Conservation (phyloP, 441 rosid species). For the Euphorbia corollata region DNA sequence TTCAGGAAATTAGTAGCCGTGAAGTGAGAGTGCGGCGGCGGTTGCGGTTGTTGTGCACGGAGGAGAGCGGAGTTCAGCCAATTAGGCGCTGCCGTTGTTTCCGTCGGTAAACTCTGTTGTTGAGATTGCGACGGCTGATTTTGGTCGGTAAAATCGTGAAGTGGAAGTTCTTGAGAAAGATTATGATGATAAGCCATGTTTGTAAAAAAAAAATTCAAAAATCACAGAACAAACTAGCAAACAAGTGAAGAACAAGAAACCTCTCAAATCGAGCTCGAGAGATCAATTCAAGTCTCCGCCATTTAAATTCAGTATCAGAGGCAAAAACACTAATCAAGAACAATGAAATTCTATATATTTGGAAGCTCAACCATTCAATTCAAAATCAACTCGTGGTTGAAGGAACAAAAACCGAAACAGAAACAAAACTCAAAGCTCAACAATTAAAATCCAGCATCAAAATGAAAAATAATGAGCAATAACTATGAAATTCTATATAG, state of each 20-base stretch:
- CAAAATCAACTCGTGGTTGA: too few relatives aligned
- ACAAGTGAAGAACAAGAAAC: not conserved
- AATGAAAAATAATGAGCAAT: too few relatives aligned
- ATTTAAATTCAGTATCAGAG: not conserved
- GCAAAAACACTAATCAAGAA: too few relatives aligned
- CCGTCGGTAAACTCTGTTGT: conserved; percentile 29
- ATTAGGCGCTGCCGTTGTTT: conserved; percentile 44
- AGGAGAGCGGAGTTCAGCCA: conserved; percentile 90
- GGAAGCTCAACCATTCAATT: too few relatives aligned
- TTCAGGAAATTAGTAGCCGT: conserved; percentile 61
- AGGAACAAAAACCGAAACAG: too few relatives aligned
- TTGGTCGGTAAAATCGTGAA: conserved; percentile 63
- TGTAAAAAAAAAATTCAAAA: not conserved
- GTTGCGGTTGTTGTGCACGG: conserved; percentile 41
- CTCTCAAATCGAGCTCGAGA: too few relatives aligned
- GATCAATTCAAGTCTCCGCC: not conserved
- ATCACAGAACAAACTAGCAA: not conserved
- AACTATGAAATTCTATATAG: too few relatives aligned
- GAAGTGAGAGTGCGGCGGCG: conserved; percentile 29
- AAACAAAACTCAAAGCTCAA: not conserved
- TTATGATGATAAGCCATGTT: conserved; percentile 80
- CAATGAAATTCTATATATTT: too few relatives aligned
- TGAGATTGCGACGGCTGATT: conserved; percentile 31
- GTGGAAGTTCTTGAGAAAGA: conserved; percentile 67
- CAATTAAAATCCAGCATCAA: not conserved